A percentile compares a stretch with the other conserved stretches of the same genome.
phyloP scores from a whole-genome alignment of 495 filamentous ascomycete genomes.

The Penicillium robsamsonii region DNA sequence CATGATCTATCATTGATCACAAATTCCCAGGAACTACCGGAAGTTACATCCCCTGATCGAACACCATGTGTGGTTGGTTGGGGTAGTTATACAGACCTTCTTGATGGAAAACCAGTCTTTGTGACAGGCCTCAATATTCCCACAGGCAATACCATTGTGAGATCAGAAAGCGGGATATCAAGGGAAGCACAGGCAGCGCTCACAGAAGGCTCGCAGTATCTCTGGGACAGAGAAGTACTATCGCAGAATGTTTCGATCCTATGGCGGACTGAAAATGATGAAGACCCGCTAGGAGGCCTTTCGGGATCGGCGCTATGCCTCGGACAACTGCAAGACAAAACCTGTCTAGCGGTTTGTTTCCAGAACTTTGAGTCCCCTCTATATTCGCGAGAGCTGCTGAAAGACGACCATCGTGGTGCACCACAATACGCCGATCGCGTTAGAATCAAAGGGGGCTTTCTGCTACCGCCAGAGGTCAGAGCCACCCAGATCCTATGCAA shows the following conservation, averaged over 20 bases:
- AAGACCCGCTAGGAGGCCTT: slow-evolving; percentile 7
- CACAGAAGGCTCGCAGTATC: neutral
- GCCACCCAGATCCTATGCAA: slow-evolving; percentile 6
- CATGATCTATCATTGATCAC: slow-evolving; percentile 6
- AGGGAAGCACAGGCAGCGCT: slow-evolving; percentile 5
- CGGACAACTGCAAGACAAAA: slow-evolving; percentile 4
- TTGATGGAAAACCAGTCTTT: slow-evolving; percentile 8
- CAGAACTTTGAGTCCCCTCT: slow-evolving; percentile 12
- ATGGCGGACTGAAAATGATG: slow-evolving; percentile 8
- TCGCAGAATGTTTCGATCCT: slow-evolving; percentile 9
- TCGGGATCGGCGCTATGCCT: slow-evolving; percentile 8
- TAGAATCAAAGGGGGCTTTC: slow-evolving; percentile 12
- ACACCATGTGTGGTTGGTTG: slow-evolving; percentile 8
- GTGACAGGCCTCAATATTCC: slow-evolving; percentile 3
- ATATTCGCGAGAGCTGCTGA: slow-evolving; percentile 8
- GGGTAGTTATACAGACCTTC: slow-evolving; percentile 7
- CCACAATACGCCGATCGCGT: neutral
- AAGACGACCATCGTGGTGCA: neutral
- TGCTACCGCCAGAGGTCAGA: slow-evolving; percentile 9
- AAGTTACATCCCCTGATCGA: neutral
- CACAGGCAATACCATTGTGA: neutral
- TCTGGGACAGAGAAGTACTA: slow-evolving; percentile 3
- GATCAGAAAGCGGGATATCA: slow-evolving; percentile 1
- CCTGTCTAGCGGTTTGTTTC: slow-evolving; percentile 10
- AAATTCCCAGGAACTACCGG: neutral